Conservation (phyloP, 345 rosid species). For the Aurinia saxatilis region DNA sequence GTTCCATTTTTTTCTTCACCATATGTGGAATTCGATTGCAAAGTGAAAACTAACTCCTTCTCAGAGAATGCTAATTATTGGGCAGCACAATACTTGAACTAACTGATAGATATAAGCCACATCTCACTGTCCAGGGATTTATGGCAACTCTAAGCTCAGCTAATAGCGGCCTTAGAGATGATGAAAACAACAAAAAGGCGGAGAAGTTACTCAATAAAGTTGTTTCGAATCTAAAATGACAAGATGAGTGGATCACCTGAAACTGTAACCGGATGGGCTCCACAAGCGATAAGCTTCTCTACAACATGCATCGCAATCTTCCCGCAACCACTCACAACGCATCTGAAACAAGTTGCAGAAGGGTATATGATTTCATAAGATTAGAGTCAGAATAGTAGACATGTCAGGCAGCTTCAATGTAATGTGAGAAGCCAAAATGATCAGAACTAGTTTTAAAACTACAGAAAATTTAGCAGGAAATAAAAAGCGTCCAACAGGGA, state of each 20-base stretch:
- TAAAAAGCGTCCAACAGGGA: neutral
- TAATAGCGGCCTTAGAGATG: constrained; percentile 1
- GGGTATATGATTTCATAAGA: constrained; percentile 4
- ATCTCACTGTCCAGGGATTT: neutral
- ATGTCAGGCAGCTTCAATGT: neutral
- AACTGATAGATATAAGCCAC: neutral
- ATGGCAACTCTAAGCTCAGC: neutral
- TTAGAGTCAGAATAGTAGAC: neutral
- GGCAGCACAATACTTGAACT: neutral
- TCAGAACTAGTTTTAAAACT: neutral
- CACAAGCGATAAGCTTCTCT: constrained; percentile 95
- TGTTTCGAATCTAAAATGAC: neutral
- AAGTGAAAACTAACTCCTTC: neutral
- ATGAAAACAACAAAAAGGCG: neutral
- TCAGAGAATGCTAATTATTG: neutral
- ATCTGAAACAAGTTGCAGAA: constrained; percentile 39
- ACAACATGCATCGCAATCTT: constrained; percentile 98
- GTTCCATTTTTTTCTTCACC: neutral
- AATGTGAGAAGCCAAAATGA: neutral
- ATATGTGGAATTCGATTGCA: neutral
- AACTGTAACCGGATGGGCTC: constrained; percentile 83
- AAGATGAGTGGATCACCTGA: constrained; percentile 48
- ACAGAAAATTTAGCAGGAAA: neutral
- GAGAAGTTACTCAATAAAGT: neutral
- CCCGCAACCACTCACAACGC: constrained; percentile 95